phyloP scores from a whole-genome alignment of 805 yeast species.

The Saccharomyces jurei region DNA sequence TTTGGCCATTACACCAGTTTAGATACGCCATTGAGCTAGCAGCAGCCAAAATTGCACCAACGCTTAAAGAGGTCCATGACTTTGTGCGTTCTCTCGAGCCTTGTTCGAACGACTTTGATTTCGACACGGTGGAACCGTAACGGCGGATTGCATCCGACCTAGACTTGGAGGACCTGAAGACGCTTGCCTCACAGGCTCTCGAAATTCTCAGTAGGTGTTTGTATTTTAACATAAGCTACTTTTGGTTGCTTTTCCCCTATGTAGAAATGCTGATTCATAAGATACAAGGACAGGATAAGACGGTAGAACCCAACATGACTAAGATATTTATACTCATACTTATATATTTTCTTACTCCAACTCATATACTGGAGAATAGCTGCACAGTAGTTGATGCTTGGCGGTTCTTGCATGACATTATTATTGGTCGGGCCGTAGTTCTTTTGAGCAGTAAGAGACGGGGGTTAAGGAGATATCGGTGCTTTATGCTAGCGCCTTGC shows the following conservation, averaged over 20 bases:
- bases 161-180: background rate
- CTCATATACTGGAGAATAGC: background rate
- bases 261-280: background rate
- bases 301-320: background rate
- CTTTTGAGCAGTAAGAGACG: background rate
- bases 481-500: background rate
- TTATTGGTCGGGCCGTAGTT: background rate
- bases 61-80: slow-evolving; percentile 1
- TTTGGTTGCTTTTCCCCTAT: background rate
- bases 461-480: background rate
- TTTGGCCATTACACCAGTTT: background rate
- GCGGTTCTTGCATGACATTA: background rate
- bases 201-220: background rate
- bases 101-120: background rate
- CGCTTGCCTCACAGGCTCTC: background rate
- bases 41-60: slow-evolving; percentile 3
- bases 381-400: background rate
- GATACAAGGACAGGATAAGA: background rate
- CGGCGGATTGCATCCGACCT: background rate
- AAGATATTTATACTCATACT: background rate
- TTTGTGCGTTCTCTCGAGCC: background rate
- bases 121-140: background rate
- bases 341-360: background rate
- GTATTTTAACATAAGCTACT: background rate
- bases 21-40: background rate